phyloP scores from a whole-genome alignment of 371 early-diverging fungal species.

The Rhizopus stolonifer region DNA sequence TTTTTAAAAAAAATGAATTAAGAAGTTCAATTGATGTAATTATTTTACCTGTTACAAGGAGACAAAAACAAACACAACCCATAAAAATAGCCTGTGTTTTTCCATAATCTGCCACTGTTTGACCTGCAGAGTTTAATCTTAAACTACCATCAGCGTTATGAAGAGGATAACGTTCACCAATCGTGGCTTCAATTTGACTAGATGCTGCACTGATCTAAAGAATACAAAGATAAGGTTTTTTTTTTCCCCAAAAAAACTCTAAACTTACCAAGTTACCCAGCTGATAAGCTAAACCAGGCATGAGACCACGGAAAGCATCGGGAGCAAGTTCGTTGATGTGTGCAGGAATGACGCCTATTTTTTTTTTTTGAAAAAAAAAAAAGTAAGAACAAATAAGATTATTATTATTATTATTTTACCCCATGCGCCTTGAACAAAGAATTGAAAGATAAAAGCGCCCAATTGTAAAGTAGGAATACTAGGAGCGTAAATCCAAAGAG shows the following conservation, averaged over 20 bases:
- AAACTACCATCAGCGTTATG: conserved; percentile 33
- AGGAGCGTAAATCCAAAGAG: conserved; percentile 65
- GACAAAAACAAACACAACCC: conserved; percentile 48
- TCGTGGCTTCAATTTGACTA: conserved; percentile 66
- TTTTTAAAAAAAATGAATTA: neutral
- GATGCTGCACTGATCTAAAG: conserved; percentile 58
- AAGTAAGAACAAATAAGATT: too few species aligned
- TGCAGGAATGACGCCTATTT: conserved; percentile 63
- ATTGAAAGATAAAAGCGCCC: conserved; percentile 65
- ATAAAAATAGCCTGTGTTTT: conserved; percentile 65
- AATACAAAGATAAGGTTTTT: too few species aligned
- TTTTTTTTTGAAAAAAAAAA: too few species aligned
- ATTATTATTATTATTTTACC: too few species aligned
- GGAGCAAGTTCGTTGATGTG: conserved; percentile 73
- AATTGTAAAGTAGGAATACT: conserved; percentile 45
- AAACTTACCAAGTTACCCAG: conserved; percentile 58
- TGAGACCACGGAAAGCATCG: conserved; percentile 59
- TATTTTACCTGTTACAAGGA: conserved; percentile 43
- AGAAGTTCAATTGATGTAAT: too few species aligned
- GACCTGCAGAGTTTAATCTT: conserved; percentile 38
- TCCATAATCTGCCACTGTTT: conserved; percentile 61
- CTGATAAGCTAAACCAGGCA: conserved; percentile 72
- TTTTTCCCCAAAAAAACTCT: neutral
- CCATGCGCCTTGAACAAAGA: conserved; percentile 70
- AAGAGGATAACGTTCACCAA: conserved; percentile 54